Percentiles rank a stretch among this genome's conserved stretches.
Evolutionary conservation across 2,329 filamentous ascomycete species (phyloP).

Genomic region (Beauveria varroae): DNA sequence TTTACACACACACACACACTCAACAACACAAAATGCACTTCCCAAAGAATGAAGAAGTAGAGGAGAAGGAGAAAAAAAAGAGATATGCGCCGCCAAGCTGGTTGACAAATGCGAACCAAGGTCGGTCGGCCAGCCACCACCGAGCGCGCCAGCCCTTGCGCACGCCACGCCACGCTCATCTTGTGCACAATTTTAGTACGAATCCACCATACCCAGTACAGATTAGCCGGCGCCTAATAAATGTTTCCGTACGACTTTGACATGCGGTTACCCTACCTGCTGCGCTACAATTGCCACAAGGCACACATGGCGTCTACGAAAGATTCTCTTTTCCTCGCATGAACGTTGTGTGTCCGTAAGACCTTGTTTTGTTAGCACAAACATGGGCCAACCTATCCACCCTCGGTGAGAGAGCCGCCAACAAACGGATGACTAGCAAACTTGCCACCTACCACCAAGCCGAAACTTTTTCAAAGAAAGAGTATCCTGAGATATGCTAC

Average conservation of each 20-base stretch:
- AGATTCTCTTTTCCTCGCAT: neutral
- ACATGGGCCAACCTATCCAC: neutral
- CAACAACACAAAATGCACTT: too few relatives aligned
- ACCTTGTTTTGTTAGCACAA: neutral
- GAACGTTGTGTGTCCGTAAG: neutral
- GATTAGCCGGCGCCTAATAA: neutral
- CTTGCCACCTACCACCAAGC: too few relatives aligned
- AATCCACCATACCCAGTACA: neutral
- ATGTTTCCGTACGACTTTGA: neutral
- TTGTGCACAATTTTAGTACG: neutral
- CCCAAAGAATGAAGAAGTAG: too few relatives aligned
- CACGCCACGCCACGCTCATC: neutral
- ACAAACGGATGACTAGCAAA: too few relatives aligned
- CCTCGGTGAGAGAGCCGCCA: too few relatives aligned
- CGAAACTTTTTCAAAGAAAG: too few relatives aligned
- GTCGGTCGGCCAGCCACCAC: neutral
- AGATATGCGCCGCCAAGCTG: neutral
- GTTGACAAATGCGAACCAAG: neutral
- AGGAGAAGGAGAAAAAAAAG: neutral
- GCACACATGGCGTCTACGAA: neutral
- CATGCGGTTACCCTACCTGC: neutral
- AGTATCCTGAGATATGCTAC: too few relatives aligned
- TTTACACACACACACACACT: too few relatives aligned
- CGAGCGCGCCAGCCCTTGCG: neutral
- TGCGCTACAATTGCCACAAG: neutral